A percentile compares a stretch with the other conserved stretches of the same genome.
Evolutionary conservation across 441 rosid genomes (phyloP).

Genomic region (Adansonia rubrostipa): DNA sequence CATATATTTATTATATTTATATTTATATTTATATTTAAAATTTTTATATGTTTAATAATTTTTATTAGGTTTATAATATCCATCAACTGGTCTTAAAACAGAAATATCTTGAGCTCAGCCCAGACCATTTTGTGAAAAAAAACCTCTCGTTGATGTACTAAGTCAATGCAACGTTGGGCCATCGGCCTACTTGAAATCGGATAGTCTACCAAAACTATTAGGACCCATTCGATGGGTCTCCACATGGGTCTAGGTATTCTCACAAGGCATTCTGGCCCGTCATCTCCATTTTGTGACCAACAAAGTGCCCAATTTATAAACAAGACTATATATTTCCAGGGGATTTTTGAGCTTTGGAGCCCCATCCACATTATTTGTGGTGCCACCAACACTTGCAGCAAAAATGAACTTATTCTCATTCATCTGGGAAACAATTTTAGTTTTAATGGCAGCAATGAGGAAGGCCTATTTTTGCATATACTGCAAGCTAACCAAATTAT

Average conservation of each 20-base stretch:
- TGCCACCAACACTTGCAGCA: slow-evolving; percentile 43
- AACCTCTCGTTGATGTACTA: slow-evolving; percentile 43
- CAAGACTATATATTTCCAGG: slow-evolving; percentile 59
- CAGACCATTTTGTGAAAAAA: neutral
- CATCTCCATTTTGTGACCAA: slow-evolving; percentile 52
- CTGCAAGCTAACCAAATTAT: slow-evolving; percentile 27
- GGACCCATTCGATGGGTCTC: slow-evolving; percentile 41
- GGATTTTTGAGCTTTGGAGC: slow-evolving; percentile 50
- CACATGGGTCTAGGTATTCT: slow-evolving; percentile 47
- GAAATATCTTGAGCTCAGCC: too few species aligned
- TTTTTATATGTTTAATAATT: too few species aligned
- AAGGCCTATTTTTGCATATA: slow-evolving; percentile 41
- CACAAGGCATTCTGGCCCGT: slow-evolving; percentile 47
- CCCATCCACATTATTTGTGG: slow-evolving; percentile 50
- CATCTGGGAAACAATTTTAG: slow-evolving; percentile 32
- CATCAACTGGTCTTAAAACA: too few species aligned
- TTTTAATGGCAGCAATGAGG: slow-evolving; percentile 21
- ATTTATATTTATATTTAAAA: too few species aligned
- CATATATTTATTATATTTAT: too few species aligned
- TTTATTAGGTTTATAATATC: too few species aligned
- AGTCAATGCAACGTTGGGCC: slow-evolving; percentile 62
- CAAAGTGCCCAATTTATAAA: slow-evolving; percentile 51
- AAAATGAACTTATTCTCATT: slow-evolving; percentile 52
- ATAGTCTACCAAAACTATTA: slow-evolving; percentile 47
- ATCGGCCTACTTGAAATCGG: slow-evolving; percentile 54